phyloP scores from a whole-genome alignment of 2,329 filamentous ascomycete species.

The Teratosphaeria epicoccoides region DNA sequence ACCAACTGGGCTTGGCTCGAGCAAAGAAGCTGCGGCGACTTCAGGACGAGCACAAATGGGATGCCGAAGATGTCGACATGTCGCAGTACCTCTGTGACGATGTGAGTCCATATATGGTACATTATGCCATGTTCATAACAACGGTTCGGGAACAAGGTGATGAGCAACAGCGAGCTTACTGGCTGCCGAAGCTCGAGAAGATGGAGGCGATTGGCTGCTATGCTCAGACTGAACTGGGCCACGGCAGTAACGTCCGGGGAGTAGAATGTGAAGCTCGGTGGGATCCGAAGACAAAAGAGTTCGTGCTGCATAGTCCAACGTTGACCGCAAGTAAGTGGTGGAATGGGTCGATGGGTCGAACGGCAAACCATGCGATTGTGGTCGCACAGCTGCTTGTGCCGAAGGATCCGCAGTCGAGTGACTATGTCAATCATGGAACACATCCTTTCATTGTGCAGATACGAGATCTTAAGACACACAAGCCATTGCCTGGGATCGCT shows the following conservation, averaged over 20 bases:
- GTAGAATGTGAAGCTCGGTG: slow-evolving; percentile 40
- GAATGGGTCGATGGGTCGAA: slow-evolving; percentile 43
- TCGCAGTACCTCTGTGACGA: slow-evolving; percentile 44
- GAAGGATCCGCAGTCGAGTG: slow-evolving; percentile 15
- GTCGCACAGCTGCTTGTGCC: slow-evolving; percentile 42
- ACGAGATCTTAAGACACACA: slow-evolving; percentile 38
- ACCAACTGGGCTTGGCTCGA: slow-evolving; percentile 42
- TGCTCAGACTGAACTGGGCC: slow-evolving; percentile 37
- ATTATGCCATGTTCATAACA: slow-evolving; percentile 42
- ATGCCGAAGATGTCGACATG: slow-evolving; percentile 41
- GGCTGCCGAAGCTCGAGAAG: slow-evolving; percentile 39
- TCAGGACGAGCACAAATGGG: slow-evolving; percentile 37
- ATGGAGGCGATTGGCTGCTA: slow-evolving; percentile 37
- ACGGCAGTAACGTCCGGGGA: slow-evolving; percentile 43
- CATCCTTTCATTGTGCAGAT: slow-evolving; percentile 45
- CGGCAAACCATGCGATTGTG: slow-evolving; percentile 46
- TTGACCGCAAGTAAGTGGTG: slow-evolving; percentile 46
- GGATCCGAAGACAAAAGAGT: slow-evolving; percentile 36
- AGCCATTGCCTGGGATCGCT: slow-evolving; percentile 37
- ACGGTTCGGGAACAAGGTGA: slow-evolving; percentile 42
- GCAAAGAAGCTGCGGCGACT: slow-evolving; percentile 41
- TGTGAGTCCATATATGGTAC: slow-evolving; percentile 43
- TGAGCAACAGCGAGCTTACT: slow-evolving; percentile 38
- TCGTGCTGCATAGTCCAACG: slow-evolving; percentile 42
- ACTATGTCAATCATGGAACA: slow-evolving; percentile 38